Conservation (phyloP, 2,329 filamentous ascomycete genomes). For the Trichophaea hybrida region DNA sequence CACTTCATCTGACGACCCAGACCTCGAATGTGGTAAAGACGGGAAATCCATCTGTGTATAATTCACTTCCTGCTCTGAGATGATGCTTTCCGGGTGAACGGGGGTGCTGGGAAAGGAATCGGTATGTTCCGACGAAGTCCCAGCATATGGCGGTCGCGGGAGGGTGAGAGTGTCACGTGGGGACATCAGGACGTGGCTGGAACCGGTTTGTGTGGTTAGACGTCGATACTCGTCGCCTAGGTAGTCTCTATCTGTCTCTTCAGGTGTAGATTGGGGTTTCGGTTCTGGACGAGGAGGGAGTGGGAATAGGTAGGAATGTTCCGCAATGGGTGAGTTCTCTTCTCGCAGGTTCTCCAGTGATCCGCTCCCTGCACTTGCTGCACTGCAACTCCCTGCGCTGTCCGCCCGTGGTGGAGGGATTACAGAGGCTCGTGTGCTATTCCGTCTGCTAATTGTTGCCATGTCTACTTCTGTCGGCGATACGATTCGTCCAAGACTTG, state of each 20-base stretch:
- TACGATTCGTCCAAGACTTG: conserved; percentile 18
- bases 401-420: not conserved
- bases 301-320: not conserved
- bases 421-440: not conserved
- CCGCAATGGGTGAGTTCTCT: not conserved
- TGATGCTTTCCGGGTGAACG: too few species aligned
- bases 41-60: not conserved
- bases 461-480: conserved; percentile 14
- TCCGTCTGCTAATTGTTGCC: conserved; percentile 1
- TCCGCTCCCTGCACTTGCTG: not conserved
- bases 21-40: not conserved
- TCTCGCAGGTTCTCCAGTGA: not conserved
- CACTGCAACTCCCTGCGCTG: not conserved
- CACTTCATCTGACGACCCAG: conserved; percentile 1
- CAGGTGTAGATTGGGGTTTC: not conserved
- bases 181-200: not conserved
- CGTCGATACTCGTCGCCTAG: not conserved
- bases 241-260: not conserved
- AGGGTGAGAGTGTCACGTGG: not conserved
- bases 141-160: not conserved
- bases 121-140: not conserved
- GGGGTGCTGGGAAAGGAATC: not conserved
- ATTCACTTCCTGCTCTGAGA: not conserved
- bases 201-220: not conserved
- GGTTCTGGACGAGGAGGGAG: too few species aligned